Conservation (phyloP, 164 flowering plant genomes). For the Aristolochia contorta region DNA sequence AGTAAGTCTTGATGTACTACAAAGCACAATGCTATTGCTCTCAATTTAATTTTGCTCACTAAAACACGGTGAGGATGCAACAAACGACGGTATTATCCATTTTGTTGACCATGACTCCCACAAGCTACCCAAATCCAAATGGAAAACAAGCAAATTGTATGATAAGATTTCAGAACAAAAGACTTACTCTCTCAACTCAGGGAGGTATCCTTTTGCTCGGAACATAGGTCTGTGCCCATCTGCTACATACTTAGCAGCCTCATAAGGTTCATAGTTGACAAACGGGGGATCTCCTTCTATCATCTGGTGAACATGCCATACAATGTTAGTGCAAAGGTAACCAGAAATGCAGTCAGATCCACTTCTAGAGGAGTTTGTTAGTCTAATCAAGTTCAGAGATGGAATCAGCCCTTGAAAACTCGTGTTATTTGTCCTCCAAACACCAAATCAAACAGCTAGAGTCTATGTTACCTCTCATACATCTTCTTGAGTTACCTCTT, state of each 20-base stretch:
- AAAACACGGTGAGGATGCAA: neutral
- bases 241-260: conserved; percentile 84
- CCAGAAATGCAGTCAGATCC: too few relatives aligned
- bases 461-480: neutral
- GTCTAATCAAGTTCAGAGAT: neutral
- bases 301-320: conserved; percentile 63
- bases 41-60: neutral
- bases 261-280: conserved; percentile 83
- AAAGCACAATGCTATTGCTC: neutral
- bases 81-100: neutral
- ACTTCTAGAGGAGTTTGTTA: too few relatives aligned
- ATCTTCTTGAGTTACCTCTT: conserved; percentile 77
- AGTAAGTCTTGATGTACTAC: neutral
- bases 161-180: neutral
- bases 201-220: conserved; percentile 52
- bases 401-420: neutral
- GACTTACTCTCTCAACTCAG: conserved; percentile 81
- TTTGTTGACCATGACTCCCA: neutral
- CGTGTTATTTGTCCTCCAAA: neutral
- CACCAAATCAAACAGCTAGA: neutral
- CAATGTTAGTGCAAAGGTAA: too few relatives aligned
- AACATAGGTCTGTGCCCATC: conserved; percentile 83
- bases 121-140: neutral
- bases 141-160: neutral
- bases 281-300: conserved; percentile 94